Percentiles rank a stretch among this genome's conserved stretches.
Evolutionary conservation across 805 yeast species (phyloP).

Genomic region (Saturnispora serradocipensis): DNA sequence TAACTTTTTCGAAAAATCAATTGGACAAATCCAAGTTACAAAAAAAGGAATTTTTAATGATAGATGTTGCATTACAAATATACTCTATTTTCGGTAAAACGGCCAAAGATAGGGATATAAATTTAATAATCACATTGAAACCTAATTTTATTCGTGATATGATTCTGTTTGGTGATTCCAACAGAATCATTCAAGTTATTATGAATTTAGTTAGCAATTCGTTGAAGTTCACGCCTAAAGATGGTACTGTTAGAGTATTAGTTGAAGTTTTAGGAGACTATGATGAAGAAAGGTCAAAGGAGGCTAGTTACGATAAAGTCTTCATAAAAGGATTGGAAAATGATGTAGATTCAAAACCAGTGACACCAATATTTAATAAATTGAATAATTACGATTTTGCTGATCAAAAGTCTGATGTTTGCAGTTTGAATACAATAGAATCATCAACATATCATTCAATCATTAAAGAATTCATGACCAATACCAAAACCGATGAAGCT

Average conservation of each 20-base stretch:
- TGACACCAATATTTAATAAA: conserved; percentile 3
- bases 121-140: conserved; percentile 48
- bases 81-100: conserved; percentile 76
- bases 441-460: conserved; percentile 32
- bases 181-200: conserved; percentile 81
- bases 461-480: conserved; percentile 32
- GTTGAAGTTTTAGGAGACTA: conserved; percentile 63
- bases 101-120: conserved; percentile 69
- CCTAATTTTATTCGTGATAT: conserved; percentile 56
- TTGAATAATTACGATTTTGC: neutral
- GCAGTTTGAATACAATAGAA: conserved; percentile 21
- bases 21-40: conserved; percentile 76
- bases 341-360: conserved; percentile 10
- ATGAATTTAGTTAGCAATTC: conserved; percentile 91
- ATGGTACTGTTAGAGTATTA: conserved; percentile 65
- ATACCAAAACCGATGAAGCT: conserved; percentile 12
- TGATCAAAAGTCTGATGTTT: conserved; percentile 1
- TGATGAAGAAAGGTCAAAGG: conserved; percentile 42
- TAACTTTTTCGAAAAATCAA: conserved; percentile 89
- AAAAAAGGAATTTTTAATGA: conserved; percentile 66
- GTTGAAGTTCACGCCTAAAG: conserved; percentile 84
- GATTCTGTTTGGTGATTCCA: conserved; percentile 78
- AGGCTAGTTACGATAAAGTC: conserved; percentile 36
- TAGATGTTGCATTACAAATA: conserved; percentile 78
- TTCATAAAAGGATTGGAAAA: conserved; percentile 27